phyloP scores from a whole-genome alignment of 202 grass and related monocot species.

The Musa balbisiana region DNA sequence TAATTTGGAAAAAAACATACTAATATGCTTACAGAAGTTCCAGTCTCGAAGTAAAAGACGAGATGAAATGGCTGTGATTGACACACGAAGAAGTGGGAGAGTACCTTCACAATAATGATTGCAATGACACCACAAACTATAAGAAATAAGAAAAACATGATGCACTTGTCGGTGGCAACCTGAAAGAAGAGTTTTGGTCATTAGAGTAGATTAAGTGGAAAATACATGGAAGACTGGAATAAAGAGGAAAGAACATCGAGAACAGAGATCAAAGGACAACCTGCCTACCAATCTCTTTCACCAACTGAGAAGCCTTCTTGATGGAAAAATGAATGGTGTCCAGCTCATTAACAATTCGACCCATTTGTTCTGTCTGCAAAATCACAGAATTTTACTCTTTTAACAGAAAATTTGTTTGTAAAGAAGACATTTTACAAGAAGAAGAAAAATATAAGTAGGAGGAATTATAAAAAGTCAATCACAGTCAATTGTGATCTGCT shows the following conservation, averaged over 20 bases:
- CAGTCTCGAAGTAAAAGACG: neutral
- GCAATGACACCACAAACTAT: slow-evolving; percentile 87
- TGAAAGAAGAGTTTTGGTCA: slow-evolving; percentile 29
- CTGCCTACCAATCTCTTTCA: slow-evolving; percentile 93
- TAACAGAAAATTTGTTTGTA: neutral
- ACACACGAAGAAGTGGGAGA: slow-evolving; percentile 1
- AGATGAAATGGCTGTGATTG: neutral
- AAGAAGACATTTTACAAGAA: neutral
- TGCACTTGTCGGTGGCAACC: slow-evolving; percentile 98
- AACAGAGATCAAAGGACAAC: slow-evolving; percentile 11
- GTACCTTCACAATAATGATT: slow-evolving; percentile 93
- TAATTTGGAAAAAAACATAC: neutral
- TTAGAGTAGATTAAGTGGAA: neutral
- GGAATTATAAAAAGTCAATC: neutral
- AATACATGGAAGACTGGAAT: neutral
- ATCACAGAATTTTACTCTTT: neutral
- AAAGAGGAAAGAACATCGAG: neutral
- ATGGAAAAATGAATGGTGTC: slow-evolving; percentile 84
- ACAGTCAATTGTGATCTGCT: neutral
- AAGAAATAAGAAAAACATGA: slow-evolving; percentile 74
- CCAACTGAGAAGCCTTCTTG: slow-evolving; percentile 93
- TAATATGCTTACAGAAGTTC: neutral
- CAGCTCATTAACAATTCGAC: slow-evolving; percentile 80
- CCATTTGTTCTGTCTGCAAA: slow-evolving; percentile 92
- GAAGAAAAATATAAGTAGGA: neutral